Evolutionary conservation across 225 moss, liverwort and hornwort genomes (phyloP).

Genomic region (Pleurozium schreberi): DNA sequence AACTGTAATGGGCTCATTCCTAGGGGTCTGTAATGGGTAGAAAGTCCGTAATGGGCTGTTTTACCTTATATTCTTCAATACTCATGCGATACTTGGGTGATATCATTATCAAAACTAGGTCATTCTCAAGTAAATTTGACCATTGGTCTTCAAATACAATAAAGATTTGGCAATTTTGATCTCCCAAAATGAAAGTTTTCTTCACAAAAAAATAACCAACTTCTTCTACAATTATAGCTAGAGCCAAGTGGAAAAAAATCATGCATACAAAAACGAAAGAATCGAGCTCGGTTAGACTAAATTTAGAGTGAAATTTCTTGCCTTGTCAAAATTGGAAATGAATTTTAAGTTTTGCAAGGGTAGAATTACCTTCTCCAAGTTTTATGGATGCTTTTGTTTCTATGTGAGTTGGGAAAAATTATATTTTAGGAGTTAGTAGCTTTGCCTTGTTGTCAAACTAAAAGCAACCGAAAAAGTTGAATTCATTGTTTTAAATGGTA

Average conservation of each 20-base stretch:
- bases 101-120: no score
- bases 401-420: rapidly evolving
- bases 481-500: neutral
- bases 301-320: neutral
- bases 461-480: neutral
- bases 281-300: neutral
- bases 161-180: neutral
- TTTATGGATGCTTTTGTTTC: neutral
- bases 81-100: no score
- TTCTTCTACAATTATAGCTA: neutral
- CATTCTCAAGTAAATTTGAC: neutral
- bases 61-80: no score
- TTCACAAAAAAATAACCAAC: neutral
- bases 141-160: rapidly evolving
- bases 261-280: neutral
- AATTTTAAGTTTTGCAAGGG: neutral
- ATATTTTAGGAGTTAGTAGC: no score
- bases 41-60: no score
- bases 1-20: no score
- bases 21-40: no score
- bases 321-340: neutral
- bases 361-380: neutral
- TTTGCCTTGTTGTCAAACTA: neutral
- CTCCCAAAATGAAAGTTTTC: rapidly evolving
- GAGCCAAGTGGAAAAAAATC: rapidly evolving